Percentiles rank a stretch among this genome's conserved stretches.
phyloP scores from a whole-genome alignment of 805 yeast genomes.

The Osmozyma mogii region DNA sequence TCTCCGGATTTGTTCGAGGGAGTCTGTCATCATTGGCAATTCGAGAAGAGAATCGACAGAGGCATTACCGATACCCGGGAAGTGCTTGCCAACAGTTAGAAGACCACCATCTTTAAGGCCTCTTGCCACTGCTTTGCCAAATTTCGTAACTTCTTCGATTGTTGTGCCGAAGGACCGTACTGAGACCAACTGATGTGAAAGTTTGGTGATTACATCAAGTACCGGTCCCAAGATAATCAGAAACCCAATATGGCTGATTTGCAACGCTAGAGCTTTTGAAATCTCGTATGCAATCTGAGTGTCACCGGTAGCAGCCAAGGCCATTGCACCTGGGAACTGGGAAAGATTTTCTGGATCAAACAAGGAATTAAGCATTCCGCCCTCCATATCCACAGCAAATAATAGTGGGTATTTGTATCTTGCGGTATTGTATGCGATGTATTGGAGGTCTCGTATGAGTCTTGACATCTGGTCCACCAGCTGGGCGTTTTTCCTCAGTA shows the following conservation, averaged over 20 bases:
- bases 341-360: slow-evolving; percentile 44
- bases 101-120: slow-evolving; percentile 51
- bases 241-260: slow-evolving; percentile 48
- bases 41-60: slow-evolving; percentile 50
- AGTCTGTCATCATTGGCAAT: slow-evolving; percentile 51
- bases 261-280: slow-evolving; percentile 46
- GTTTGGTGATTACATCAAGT: slow-evolving; percentile 49
- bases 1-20: slow-evolving; percentile 42
- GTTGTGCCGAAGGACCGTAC: slow-evolving; percentile 56
- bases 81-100: slow-evolving; percentile 52
- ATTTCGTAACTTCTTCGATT: slow-evolving; percentile 49
- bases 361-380: slow-evolving; percentile 54
- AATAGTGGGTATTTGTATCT: slow-evolving; percentile 45
- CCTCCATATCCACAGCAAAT: slow-evolving; percentile 56
- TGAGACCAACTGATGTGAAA: slow-evolving; percentile 50
- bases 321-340: slow-evolving; percentile 63
- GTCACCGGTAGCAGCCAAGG: slow-evolving; percentile 48
- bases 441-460: slow-evolving; percentile 46
- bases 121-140: slow-evolving; percentile 43
- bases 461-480: slow-evolving; percentile 41
- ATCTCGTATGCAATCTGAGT: slow-evolving; percentile 42
- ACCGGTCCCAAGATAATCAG: slow-evolving; percentile 54
- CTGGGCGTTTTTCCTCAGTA: slow-evolving; percentile 43
- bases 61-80: slow-evolving; percentile 61
- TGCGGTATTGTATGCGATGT: slow-evolving; percentile 40